Conservation (phyloP, 2,329 filamentous ascomycete species). For the Diaporthe citri region DNA sequence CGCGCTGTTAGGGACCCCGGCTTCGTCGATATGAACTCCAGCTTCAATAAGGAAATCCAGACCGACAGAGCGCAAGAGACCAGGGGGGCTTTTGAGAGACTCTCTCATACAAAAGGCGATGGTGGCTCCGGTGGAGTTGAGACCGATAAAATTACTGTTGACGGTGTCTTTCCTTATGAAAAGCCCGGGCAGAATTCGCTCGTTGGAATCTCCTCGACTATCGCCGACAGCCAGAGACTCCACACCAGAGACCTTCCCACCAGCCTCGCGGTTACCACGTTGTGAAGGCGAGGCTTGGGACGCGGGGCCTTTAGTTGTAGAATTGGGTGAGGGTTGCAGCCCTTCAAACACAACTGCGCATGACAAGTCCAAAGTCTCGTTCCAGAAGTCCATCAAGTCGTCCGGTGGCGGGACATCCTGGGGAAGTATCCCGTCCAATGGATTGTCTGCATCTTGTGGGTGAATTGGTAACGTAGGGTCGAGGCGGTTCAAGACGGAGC, state of each 20-base stretch:
- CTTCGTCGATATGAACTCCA: background rate
- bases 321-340: background rate
- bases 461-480: background rate
- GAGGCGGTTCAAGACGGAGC: background rate
- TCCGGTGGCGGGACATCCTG: background rate
- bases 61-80: background rate
- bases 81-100: background rate
- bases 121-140: background rate
- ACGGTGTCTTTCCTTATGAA: slow-evolving; percentile 1
- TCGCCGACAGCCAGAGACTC: background rate
- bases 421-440: background rate
- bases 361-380: background rate
- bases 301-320: background rate
- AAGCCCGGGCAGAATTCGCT: background rate
- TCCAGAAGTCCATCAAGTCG: slow-evolving; percentile 14
- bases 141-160: slow-evolving; percentile 14
- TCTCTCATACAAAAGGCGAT: slow-evolving; percentile 6
- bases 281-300: background rate
- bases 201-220: background rate
- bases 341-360: background rate
- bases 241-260: background rate
- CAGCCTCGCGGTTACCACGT: background rate
- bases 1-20: background rate
- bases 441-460: background rate
- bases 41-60: background rate